These are phyloP conservation scores for Aegilops bicornis DNA, from an alignment of 176 grass and related monocot genomes.

Conservation along the genomic window DNA sequence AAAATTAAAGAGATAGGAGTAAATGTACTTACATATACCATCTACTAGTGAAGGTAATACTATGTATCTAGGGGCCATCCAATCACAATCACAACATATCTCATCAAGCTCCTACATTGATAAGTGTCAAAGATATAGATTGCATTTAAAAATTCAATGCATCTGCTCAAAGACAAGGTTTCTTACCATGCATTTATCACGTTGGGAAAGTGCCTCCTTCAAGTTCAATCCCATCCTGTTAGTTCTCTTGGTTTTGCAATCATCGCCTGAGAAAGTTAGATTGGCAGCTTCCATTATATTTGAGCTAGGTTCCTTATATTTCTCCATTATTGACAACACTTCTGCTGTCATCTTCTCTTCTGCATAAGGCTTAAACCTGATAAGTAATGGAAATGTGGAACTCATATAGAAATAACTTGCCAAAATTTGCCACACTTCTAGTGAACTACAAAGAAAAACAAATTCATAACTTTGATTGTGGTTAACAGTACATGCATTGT, in stretches of 20 bases:
- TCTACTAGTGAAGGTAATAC: too few relatives aligned
- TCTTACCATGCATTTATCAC: conserved; percentile 47
- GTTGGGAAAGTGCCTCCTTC: conserved; percentile 26
- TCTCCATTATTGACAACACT: conserved; percentile 30
- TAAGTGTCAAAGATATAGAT: too few relatives aligned
- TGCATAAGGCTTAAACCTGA: conserved; percentile 26
- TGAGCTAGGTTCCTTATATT: conserved; percentile 20
- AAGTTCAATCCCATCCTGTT: conserved; percentile 41
- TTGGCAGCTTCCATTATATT: neutral
- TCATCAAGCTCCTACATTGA: too few relatives aligned
- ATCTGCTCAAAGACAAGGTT: neutral
- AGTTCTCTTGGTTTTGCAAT: conserved; percentile 10
- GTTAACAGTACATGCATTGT: too few relatives aligned
- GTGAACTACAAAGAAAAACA: too few relatives aligned
- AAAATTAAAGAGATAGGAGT: too few relatives aligned
- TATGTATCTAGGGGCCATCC: too few relatives aligned
- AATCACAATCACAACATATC: too few relatives aligned
- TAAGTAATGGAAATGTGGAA: neutral
- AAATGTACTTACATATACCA: too few relatives aligned
- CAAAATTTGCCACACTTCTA: neutral
- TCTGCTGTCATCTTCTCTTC: conserved; percentile 35
- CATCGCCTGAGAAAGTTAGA: conserved; percentile 23
- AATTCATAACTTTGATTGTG: too few relatives aligned
- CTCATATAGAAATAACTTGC: neutral
- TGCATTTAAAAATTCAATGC: neutral